Percentiles rank a stretch among this genome's conserved stretches.
Conservation (phyloP, 345 rosid genomes). For the Eucalyptus sp. region DNA sequence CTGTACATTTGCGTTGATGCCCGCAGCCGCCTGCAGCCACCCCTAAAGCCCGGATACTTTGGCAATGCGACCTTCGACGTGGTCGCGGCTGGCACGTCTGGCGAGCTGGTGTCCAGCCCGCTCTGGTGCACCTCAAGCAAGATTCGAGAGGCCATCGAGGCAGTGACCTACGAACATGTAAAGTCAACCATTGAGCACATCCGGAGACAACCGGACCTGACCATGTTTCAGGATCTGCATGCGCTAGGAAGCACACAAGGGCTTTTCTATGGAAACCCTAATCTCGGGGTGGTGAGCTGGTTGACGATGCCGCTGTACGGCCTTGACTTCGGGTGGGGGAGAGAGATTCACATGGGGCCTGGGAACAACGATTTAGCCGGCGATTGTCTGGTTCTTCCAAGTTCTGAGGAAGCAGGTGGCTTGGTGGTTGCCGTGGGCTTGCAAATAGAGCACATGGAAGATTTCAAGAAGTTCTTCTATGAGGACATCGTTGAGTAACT, state of each 20-base stretch:
- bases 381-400: constrained; percentile 23
- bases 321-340: constrained; percentile 62
- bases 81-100: constrained; percentile 18
- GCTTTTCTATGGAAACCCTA: constrained; percentile 57
- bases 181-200: constrained; percentile 23
- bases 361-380: constrained; percentile 42
- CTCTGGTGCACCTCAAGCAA: constrained; percentile 20
- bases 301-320: constrained; percentile 37
- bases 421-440: constrained; percentile 15
- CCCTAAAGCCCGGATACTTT: constrained; percentile 14
- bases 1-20: constrained; percentile 29
- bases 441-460: constrained; percentile 13
- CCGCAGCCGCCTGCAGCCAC: constrained; percentile 32
- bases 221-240: constrained; percentile 37
- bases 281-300: constrained; percentile 54
- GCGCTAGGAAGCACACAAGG: constrained; percentile 28
- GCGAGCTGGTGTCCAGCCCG: constrained; percentile 24
- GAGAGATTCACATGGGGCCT: constrained; percentile 39
- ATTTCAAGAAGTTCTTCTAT: constrained; percentile 17
- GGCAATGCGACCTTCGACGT: constrained; percentile 37
- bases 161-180: constrained; percentile 22
- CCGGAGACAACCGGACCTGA: constrained; percentile 26
- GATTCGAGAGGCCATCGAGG: constrained; percentile 28
- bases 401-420: constrained; percentile 8
- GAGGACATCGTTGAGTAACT: background rate